Base-by-base conservation (phyloP, 495 filamentous ascomycete genomes). In the Annulohypoxylon moriforme region DNA sequence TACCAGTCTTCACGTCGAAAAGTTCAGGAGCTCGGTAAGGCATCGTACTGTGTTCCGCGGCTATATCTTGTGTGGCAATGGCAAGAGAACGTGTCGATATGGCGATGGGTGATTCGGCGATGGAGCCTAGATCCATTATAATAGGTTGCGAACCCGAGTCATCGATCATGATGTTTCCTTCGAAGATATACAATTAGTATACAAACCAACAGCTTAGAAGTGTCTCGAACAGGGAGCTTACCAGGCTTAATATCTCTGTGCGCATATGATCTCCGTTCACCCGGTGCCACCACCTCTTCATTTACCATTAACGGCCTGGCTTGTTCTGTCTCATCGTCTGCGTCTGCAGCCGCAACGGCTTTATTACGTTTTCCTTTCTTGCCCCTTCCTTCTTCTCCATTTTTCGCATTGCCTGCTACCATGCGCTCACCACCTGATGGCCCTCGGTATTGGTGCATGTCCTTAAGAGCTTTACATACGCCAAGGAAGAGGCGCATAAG, bases 191-290 rank as follows among this genome's bases (percentile, higher is more conserved):
- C 76, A 71, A 77, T 72, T 53, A 68, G 53, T 52, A 44, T 38
- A 31, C 25, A 8, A 24, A 14, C 7, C 16, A 24, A 16, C 62
- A 61, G 68, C 55, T 9, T 58, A 8, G 16, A 53, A 58, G 0
- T 57, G 38, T 34, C 14, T 67, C 22, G 9, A 14, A 16, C 10
- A 38, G 31, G 18, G 47, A 33, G 40, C 81, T 68, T 83, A 95
- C 93, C 96, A 70, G 96, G 96, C 80, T 99, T 99, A 77, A 99
- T 97, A 83, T 99, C 96, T 74, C 96, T 84, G 83, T 99, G 96
- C 34, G 96, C 93, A 81, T 97, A 99, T 14, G 94, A 93, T 71
- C 92, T 85, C 58, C 89, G 78, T 58, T 89, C 87, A 8, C 94
- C 93, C 16, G 90, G 88, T 22, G 85, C 87, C 22, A 92, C 83